phyloP scores from a whole-genome alignment of 495 filamentous ascomycete genomes.

The Neurospora sp. region DNA sequence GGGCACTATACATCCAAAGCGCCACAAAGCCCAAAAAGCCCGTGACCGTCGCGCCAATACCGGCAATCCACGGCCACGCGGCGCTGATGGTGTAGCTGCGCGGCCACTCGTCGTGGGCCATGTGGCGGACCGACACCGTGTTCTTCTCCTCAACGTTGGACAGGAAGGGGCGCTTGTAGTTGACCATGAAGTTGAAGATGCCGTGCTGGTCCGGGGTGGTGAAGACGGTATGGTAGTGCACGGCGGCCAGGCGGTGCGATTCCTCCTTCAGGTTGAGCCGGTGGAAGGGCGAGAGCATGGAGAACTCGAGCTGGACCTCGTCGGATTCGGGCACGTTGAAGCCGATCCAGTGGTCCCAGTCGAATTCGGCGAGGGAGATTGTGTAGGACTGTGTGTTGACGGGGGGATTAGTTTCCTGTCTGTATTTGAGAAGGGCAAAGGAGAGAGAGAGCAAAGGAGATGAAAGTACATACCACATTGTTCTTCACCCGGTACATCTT shows the following conservation, averaged over 20 bases:
- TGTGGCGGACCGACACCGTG: conserved; percentile 87
- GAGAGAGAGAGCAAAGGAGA: too few species aligned
- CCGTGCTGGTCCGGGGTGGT: conserved; percentile 90
- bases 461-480: conserved; percentile 60
- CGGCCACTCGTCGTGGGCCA: conserved; percentile 93
- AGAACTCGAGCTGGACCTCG: conserved; percentile 85
- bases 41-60: conserved; percentile 69
- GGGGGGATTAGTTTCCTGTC: background rate
- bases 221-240: conserved; percentile 60
- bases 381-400: conserved; percentile 61
- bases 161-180: conserved; percentile 91
- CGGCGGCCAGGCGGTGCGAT: conserved; percentile 27
- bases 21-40: conserved; percentile 81
- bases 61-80: conserved; percentile 93
- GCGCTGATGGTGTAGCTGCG: conserved; percentile 81
- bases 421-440: too few species aligned
- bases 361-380: conserved; percentile 82
- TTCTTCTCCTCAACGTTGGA: conserved; percentile 88
- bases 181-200: conserved; percentile 92
- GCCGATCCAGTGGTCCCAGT: conserved; percentile 56
- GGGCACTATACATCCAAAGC: conserved; percentile 83
- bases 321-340: conserved; percentile 62
- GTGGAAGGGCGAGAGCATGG: conserved; percentile 97
- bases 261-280: conserved; percentile 55
- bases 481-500: conserved; percentile 94